Base-by-base conservation (phyloP, 257 asterid species). In the Capsicum chinense region DNA sequence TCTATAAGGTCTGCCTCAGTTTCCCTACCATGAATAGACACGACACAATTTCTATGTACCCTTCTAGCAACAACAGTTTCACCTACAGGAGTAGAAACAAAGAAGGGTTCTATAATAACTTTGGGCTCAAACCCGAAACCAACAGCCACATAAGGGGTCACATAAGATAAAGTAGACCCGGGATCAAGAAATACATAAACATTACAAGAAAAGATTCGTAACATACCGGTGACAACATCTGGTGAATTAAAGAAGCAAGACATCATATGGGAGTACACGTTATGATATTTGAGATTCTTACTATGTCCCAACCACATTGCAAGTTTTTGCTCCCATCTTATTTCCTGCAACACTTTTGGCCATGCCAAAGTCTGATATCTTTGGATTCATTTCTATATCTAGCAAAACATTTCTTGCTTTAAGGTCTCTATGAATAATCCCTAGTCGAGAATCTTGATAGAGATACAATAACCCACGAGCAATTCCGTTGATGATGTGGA, bases 341-440 rank as follows among this genome's bases (percentile, higher is more conserved):
- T 87, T 87, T 54, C 87, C 89, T 33, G 67, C 59, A n/a, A 85
- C 85, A 52, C 76, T 58, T 84, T 86, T 57, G 6, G 89, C 89
- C 57, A 84, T 63, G 47, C 89, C 89, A 39, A 87, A 87, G 54
- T 87, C 89, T 42, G 89, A 87, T 82, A 87, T 87, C 79, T 87
- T 87, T 5, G 89, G 89, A 62, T 84, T 87, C 89, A 87, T 84
- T 5, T 82, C 87, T 47, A 47, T 66, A 78, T 87, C 89, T 39
- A 87, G 82, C 66, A 87, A 69, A 82, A 87, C 81, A 37, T 87
- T 87, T 83, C 85, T 87, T 56, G 84, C 88, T 69, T 83, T 86
- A 63, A 86, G 88, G 83, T 86, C 88, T n/a, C 88, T 80, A 52
- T 86, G 89, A 73, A 87, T 84, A n/a, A 79, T 87, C n/a, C 89